A percentile compares a stretch with the other conserved stretches of the same genome.
These are phyloP conservation scores for Capsicum chinense DNA, from an alignment of 257 asterid species.

Conservation along the genomic window DNA sequence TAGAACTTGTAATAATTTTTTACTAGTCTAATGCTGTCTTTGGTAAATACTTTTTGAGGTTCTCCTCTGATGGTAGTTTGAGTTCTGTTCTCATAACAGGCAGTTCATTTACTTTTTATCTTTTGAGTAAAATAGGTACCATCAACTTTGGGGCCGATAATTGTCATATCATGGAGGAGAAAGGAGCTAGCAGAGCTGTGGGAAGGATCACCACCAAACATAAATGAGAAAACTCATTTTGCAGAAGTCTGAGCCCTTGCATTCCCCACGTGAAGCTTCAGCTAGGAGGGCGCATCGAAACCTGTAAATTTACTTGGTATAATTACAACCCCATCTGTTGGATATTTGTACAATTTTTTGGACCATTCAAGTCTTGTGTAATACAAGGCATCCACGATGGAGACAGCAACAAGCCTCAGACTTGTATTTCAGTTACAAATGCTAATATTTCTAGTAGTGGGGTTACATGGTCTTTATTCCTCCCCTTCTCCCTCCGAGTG, in stretches of 20 bases:
- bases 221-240: constrained; percentile 59
- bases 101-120: background rate
- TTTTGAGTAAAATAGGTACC: constrained; percentile 66
- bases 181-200: constrained; percentile 81
- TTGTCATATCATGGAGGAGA: constrained; percentile 77
- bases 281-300: background rate
- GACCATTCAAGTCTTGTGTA: background rate
- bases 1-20: background rate
- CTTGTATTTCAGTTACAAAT: background rate
- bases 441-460: background rate
- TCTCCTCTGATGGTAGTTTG: constrained; percentile 12
- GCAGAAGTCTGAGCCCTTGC: constrained; percentile 53
- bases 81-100: background rate
- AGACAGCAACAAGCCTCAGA: background rate
- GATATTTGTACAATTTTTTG: background rate
- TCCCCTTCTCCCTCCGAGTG: background rate
- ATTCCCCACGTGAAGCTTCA: constrained; percentile 25
- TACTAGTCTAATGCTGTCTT: background rate
- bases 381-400: background rate
- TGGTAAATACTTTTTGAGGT: background rate
- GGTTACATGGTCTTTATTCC: background rate
- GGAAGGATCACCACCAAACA: constrained; percentile 66
- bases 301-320: constrained; percentile 23
- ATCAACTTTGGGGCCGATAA: constrained; percentile 82
- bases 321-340: constrained; percentile 18